Evolutionary conservation across 2,329 filamentous ascomycete genomes (phyloP).

Genomic region (Calonectria naviculata): DNA sequence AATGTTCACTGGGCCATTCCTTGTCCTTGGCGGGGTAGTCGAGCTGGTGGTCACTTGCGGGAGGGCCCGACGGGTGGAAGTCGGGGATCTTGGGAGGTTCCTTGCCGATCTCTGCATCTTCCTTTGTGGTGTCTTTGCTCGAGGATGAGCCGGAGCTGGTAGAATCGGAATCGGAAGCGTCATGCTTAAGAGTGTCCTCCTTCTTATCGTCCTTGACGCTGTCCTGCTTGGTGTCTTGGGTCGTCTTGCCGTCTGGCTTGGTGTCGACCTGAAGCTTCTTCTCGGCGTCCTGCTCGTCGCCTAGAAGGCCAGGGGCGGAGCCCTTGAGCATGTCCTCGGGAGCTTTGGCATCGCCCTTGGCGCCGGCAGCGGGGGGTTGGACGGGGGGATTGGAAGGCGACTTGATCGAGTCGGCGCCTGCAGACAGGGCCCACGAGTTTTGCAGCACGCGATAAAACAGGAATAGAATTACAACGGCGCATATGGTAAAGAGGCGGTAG

Average conservation of each 20-base stretch:
- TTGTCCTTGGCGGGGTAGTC: slow-evolving; percentile 26
- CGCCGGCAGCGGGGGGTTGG: slow-evolving; percentile 21
- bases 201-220: slow-evolving; percentile 5
- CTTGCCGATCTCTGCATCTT: slow-evolving; percentile 17
- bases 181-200: slow-evolving; percentile 9
- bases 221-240: not conserved
- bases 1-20: slow-evolving; percentile 64
- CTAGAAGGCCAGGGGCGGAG: slow-evolving; percentile 5
- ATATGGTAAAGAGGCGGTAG: slow-evolving; percentile 70
- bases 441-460: slow-evolving; percentile 62
- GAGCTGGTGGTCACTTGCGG: slow-evolving; percentile 32
- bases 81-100: slow-evolving; percentile 28
- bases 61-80: slow-evolving; percentile 43
- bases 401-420: slow-evolving; percentile 21
- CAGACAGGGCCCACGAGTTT: slow-evolving; percentile 50
- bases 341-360: slow-evolving; percentile 20
- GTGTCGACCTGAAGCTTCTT: slow-evolving; percentile 10
- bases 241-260: slow-evolving; percentile 16
- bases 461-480: slow-evolving; percentile 65
- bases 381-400: slow-evolving; percentile 19
- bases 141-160: not conserved
- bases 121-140: not conserved
- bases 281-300: slow-evolving; percentile 19
- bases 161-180: slow-evolving; percentile 7
- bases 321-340: slow-evolving; percentile 21